These are phyloP conservation scores for Exophiala mesophila DNA, from an alignment of 2,329 filamentous ascomycete species.

Conservation along the genomic window DNA sequence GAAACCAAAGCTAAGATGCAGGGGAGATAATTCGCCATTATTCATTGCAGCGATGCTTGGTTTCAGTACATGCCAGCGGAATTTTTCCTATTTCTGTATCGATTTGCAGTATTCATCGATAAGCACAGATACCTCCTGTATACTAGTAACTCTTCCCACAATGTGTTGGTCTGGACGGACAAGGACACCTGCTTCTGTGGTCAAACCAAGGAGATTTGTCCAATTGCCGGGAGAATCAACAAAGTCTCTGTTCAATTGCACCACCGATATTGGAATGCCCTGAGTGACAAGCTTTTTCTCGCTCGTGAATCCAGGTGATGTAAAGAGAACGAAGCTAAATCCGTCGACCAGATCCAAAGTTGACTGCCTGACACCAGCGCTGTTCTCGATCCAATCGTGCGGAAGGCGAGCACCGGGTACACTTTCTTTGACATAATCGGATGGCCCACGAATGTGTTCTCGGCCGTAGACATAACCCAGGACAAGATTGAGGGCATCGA, in stretches of 20 bases:
- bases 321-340: conserved; percentile 3
- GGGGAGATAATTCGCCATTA: too few species aligned
- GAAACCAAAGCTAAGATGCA: too few species aligned
- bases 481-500: conserved; percentile 32
- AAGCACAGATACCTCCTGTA: too few species aligned
- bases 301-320: background rate
- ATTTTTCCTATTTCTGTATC: too few species aligned
- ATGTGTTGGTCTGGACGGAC: conserved; percentile 14
- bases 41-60: too few species aligned
- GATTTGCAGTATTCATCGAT: too few species aligned
- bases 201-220: background rate
- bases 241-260: conserved; percentile 5
- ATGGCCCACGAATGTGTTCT: background rate
- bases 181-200: background rate
- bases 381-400: conserved; percentile 4
- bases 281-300: background rate
- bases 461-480: conserved; percentile 7
- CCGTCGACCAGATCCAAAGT: conserved; percentile 7
- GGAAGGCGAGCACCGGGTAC: conserved; percentile 7
- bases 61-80: too few species aligned
- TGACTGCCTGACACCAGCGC: background rate
- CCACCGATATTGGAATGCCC: background rate
- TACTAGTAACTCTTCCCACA: too few species aligned
- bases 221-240: background rate
- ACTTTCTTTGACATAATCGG: conserved; percentile 3